These are phyloP conservation scores for Theobroma grandiflorum DNA, from an alignment of 441 rosid genomes.

Conservation along the genomic window DNA sequence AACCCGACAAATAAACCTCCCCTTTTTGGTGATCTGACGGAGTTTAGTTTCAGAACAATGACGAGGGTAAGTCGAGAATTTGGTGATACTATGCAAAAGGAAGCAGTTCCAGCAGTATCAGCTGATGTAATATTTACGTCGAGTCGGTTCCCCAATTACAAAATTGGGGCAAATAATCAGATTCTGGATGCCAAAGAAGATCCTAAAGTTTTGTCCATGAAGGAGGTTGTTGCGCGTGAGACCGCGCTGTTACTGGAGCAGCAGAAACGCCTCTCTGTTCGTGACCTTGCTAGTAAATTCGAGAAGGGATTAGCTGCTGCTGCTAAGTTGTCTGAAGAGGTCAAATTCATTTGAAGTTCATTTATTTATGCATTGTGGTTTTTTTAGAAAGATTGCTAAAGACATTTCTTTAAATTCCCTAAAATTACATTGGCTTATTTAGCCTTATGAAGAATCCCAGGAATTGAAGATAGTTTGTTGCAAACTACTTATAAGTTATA, in stretches of 20 bases:
- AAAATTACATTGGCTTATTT: neutral
- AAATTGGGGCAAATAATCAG: conserved; percentile 80
- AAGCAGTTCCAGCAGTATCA: conserved; percentile 78
- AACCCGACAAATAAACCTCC: neutral
- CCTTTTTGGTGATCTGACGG: conserved; percentile 39
- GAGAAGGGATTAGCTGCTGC: conserved; percentile 96
- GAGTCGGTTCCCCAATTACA: conserved; percentile 85
- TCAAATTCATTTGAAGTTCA: conserved; percentile 33
- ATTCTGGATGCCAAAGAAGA: conserved; percentile 76
- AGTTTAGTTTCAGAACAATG: conserved; percentile 51
- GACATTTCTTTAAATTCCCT: neutral
- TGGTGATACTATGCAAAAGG: conserved; percentile 65
- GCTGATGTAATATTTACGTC: conserved; percentile 88
- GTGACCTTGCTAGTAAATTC: conserved; percentile 95
- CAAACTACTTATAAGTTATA: neutral
- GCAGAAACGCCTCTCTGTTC: conserved; percentile 92
- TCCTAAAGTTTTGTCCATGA: conserved; percentile 79
- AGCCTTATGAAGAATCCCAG: neutral
- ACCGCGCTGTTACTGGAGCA: conserved; percentile 88
- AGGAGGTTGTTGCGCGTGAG: conserved; percentile 91
- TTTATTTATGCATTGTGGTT: neutral
- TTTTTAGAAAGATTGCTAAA: conserved; percentile 6
- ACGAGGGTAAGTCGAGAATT: conserved; percentile 79
- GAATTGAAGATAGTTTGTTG: neutral
- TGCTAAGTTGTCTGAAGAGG: conserved; percentile 96